A percentile compares a stretch with the other conserved stretches of the same genome.
These are phyloP conservation scores for Sanghuangporus baumii DNA, from an alignment of 1,284 basidiomycete genomes.

Conservation along the genomic window DNA sequence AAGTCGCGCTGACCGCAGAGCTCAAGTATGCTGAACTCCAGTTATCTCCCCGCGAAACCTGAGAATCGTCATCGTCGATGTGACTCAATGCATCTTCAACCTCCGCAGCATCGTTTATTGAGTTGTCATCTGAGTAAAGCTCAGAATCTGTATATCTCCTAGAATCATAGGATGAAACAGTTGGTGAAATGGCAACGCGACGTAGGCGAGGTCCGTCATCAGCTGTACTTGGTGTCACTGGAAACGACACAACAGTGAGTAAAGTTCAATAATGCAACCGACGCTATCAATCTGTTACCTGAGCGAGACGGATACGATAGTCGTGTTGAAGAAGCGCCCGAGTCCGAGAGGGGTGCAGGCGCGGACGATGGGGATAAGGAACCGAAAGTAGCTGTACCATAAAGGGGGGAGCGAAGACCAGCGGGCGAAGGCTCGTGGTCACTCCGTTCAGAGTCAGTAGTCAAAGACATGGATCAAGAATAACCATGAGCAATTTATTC, in stretches of 20 bases:
- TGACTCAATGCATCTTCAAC: conserved; percentile 62
- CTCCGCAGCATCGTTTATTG: conserved; percentile 43
- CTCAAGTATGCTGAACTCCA: conserved; percentile 19
- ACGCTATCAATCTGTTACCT: conserved; percentile 23
- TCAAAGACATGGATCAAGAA: conserved; percentile 14
- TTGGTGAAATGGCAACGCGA: conserved; percentile 37
- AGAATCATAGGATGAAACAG: conserved; percentile 23
- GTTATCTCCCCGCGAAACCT: conserved; percentile 29
- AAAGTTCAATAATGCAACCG: neutral
- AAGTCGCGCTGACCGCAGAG: conserved; percentile 20
- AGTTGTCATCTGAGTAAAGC: conserved; percentile 35
- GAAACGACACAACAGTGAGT: neutral
- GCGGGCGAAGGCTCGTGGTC: conserved; percentile 15
- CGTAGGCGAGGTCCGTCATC: conserved; percentile 37
- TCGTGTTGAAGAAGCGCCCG: conserved; percentile 36
- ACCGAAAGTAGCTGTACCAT: conserved; percentile 46
- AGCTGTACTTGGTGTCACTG: conserved; percentile 26
- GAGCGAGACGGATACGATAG: conserved; percentile 35
- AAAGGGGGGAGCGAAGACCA: conserved; percentile 34
- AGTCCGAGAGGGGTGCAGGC: conserved; percentile 19
- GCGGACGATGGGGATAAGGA: conserved; percentile 38
- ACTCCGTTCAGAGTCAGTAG: conserved; percentile 15
- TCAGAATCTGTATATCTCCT: conserved; percentile 21
- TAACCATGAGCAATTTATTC: conserved; percentile 1
- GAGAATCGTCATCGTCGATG: conserved; percentile 58